A percentile compares a stretch with the other conserved stretches of the same genome.
Conservation (phyloP, 2,329 filamentous ascomycete genomes). For the Colletotrichum sublineola region DNA sequence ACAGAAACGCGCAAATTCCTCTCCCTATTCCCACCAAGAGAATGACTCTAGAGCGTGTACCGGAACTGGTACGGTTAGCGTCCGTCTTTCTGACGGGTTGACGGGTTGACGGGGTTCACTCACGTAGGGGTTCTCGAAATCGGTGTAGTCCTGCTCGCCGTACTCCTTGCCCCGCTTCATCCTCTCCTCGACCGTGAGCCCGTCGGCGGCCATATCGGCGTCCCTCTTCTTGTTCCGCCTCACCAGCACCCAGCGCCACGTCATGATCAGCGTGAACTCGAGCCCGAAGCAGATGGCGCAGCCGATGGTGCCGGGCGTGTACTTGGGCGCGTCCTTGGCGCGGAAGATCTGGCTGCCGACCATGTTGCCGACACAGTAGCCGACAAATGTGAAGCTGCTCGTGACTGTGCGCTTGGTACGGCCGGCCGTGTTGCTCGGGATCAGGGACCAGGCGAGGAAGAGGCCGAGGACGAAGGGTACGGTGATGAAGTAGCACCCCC, state of each 20-base stretch:
- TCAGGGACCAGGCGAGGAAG: slow-evolving; percentile 43
- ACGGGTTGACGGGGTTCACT: not conserved
- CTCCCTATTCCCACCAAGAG: too few species aligned
- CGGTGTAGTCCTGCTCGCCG: slow-evolving; percentile 54
- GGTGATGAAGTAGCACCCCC: slow-evolving; percentile 54
- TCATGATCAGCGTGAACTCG: slow-evolving; percentile 53
- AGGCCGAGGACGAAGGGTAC: slow-evolving; percentile 47
- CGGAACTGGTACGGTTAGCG: slow-evolving; percentile 1
- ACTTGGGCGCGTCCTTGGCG: slow-evolving; percentile 57
- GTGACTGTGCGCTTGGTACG: slow-evolving; percentile 62
- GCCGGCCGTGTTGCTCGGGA: slow-evolving; percentile 61
- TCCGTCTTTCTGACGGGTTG: fast-evolving
- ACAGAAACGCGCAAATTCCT: not conserved
- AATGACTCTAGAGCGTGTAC: slow-evolving; percentile 7
- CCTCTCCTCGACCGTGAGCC: slow-evolving; percentile 52
- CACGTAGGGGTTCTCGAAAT: slow-evolving; percentile 55
- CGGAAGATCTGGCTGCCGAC: slow-evolving; percentile 61
- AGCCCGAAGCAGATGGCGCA: slow-evolving; percentile 56
- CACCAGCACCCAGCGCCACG: slow-evolving; percentile 57
- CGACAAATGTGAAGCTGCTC: slow-evolving; percentile 59
- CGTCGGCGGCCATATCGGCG: slow-evolving; percentile 47
- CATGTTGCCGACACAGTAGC: slow-evolving; percentile 63
- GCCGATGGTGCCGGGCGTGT: slow-evolving; percentile 57
- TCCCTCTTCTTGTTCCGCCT: slow-evolving; percentile 55
- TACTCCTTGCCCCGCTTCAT: slow-evolving; percentile 49